Conservation (phyloP, 1,284 basidiomycete species). For the Melampsora occidentalis region DNA sequence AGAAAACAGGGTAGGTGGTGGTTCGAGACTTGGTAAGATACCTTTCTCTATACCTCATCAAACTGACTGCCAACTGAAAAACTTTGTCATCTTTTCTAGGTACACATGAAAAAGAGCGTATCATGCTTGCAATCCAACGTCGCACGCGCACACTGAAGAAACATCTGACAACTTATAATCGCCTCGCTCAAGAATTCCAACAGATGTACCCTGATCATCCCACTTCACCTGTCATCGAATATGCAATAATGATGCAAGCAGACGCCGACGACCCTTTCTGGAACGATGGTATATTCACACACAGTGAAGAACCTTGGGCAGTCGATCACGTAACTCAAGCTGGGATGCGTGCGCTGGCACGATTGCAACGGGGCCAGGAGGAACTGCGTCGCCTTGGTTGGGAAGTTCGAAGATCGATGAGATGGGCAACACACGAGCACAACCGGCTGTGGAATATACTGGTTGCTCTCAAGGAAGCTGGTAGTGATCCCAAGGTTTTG, state of each 20-base stretch:
- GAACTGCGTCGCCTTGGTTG: constrained; percentile 1
- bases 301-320: constrained; percentile 16
- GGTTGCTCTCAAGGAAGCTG: not conserved
- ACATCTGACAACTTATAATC: constrained; percentile 3
- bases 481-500: too few relatives aligned
- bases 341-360: constrained; percentile 14
- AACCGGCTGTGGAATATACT: not conserved
- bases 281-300: constrained; percentile 7
- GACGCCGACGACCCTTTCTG: constrained; percentile 8
- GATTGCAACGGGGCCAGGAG: not conserved
- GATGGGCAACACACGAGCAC: constrained; percentile 7
- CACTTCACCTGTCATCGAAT: not conserved
- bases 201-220: not conserved
- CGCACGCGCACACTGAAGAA: not conserved
- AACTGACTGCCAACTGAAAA: not conserved
- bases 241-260: not conserved
- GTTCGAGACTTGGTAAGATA: not conserved
- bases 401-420: not conserved
- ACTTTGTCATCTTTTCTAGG: not conserved
- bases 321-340: constrained; percentile 12
- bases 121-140: not conserved
- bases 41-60: too few relatives aligned
- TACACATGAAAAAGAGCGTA: constrained; percentile 8
- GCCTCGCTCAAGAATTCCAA: not conserved
- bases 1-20: not conserved